These are phyloP conservation scores for Vickermania spadyakhi DNA, from an alignment of 208 protist genomes.

Conservation along the genomic window DNA sequence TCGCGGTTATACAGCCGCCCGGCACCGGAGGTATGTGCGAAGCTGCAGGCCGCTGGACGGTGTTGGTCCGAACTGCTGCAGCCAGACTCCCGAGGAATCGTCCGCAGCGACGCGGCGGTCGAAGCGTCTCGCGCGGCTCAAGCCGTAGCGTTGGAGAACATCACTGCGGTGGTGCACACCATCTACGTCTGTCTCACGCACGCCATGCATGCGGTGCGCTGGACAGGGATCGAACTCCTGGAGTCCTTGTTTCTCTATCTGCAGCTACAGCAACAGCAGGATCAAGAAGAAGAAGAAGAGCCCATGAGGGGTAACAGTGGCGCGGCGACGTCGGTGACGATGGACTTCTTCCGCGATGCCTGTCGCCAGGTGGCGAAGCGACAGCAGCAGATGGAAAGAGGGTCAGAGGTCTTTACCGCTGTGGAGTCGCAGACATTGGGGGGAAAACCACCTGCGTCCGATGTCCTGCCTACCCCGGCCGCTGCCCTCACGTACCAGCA, in stretches of 20 bases:
- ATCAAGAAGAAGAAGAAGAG: conserved; percentile 10
- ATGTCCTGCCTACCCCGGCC: background rate
- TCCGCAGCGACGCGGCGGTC: background rate
- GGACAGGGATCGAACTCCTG: conserved; percentile 47
- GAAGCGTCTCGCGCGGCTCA: background rate
- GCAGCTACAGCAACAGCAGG: conserved; percentile 10
- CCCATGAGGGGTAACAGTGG: conserved; percentile 21
- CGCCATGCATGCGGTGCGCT: conserved; percentile 44
- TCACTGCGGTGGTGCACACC: conserved; percentile 28
- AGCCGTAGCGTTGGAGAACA: conserved; percentile 20
- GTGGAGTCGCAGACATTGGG: background rate
- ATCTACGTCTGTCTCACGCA: conserved; percentile 63
- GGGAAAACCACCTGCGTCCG: background rate
- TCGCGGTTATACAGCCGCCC: background rate
- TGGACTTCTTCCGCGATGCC: background rate
- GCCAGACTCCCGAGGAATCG: background rate
- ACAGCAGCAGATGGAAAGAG: background rate
- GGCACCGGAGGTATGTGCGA: background rate
- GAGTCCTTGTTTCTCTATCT: conserved; percentile 22
- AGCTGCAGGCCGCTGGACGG: background rate
- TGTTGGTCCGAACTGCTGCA: no score
- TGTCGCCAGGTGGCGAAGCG: background rate
- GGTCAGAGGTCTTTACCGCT: background rate
- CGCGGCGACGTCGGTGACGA: conserved; percentile 8
- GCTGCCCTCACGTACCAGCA: background rate